phyloP scores from a whole-genome alignment of 352 stramenopile genomes.

The Globisporangium takayamanum region DNA sequence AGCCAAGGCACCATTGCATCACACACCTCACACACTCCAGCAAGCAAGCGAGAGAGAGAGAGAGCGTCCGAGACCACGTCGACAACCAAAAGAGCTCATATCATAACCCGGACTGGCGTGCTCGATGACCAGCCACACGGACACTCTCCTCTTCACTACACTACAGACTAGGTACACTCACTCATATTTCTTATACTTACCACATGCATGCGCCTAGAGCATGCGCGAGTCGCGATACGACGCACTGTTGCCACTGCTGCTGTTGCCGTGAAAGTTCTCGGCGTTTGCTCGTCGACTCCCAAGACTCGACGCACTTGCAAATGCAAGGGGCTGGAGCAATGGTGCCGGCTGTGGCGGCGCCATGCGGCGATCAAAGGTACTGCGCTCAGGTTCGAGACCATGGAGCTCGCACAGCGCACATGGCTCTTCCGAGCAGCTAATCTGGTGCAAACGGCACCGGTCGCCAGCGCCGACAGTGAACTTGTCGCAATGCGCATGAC shows the following conservation, averaged over 20 bases:
- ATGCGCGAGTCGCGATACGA: neutral
- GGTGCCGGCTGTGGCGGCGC: neutral
- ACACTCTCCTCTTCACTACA: no score
- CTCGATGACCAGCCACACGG: no score
- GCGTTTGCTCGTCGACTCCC: neutral
- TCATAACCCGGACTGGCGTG: no score
- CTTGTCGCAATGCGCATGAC: constrained; percentile 58
- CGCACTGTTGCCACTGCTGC: neutral
- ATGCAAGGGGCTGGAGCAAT: neutral
- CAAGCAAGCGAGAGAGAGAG: no score
- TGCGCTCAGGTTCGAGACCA: neutral
- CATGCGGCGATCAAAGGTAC: neutral
- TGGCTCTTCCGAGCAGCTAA: constrained; percentile 38
- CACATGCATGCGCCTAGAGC: neutral
- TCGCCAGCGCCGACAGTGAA: constrained; percentile 29
- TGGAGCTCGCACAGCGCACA: constrained; percentile 51
- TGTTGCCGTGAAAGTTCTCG: constrained; percentile 8
- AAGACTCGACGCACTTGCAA: no score
- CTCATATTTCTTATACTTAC: no score
- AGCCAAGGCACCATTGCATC: constrained; percentile 6
- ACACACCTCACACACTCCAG: no score
- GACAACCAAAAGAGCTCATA: no score
- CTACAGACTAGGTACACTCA: no score
- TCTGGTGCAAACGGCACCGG: constrained; percentile 44
- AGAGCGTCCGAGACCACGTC: no score